Evolutionary conservation across 163 green algal species (phyloP), one percentile per base, ranked within the genome.

Genomic region (Scenedesmus sp.): DNA sequence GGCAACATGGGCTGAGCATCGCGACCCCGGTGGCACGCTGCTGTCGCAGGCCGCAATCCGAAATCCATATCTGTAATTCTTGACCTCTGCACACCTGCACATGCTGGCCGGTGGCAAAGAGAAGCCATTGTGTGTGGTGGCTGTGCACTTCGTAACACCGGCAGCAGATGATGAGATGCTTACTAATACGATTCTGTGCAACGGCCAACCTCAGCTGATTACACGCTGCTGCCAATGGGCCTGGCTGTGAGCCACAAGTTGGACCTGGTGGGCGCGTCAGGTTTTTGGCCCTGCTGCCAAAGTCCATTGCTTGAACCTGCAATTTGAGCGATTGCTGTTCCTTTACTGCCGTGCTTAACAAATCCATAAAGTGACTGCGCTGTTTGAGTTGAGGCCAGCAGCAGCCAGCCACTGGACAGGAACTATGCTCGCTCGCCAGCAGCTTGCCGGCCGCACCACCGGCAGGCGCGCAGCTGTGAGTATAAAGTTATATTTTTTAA

Each of bases 81-180:
- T 37, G 15, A 24, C 16, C 13, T 51, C n/a, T 44, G 44, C 86
- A 33, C 33, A 91, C 86, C 86, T 79, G 86, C n/a, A 80, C 53
- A 81, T 65, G 86, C 86, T 59, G 46, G 53, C 61, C 51, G 59
- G 22, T 91, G 86, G 35, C 51, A 86, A 15, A 91, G 61, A 20
- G 70, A 68, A 83, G 86, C 86, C 86, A 91, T 91, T 42, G n/a
- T 59, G 46, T 73, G 42, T 49, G 78, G 78, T 59, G 40, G 78
- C 65, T 76, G 65, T 76, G 65, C 65, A 76, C 65, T 76, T 76
- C 65, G 65, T 76, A 40, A 40, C 65, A 76, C 30, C 65, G 65
- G 65, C 65, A 76, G 65, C 65, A 76, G 65, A 40, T 30, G 40
- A 76, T 76, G 65, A 26, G 40, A 76, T 76, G 65, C 65, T 37